Base-by-base conservation (phyloP, 306 rosid species). In the Hylodesmum podocarpum region DNA sequence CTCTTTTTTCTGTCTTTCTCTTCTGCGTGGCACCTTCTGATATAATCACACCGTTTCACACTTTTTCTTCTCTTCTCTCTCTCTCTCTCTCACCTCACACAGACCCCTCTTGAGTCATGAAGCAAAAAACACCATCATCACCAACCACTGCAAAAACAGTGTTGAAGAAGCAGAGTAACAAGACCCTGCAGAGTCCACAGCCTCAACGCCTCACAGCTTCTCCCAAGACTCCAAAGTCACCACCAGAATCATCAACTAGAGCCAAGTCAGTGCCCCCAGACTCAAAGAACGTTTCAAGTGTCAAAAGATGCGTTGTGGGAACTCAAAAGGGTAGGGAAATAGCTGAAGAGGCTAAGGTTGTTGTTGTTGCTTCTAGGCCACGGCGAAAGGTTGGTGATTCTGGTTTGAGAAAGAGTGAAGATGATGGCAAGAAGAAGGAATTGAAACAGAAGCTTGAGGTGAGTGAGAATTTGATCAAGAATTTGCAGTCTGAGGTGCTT, bases 401-500 rank as follows among this genome's bases (percentile, higher is more conserved):
- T 10, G 72, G 81, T 49, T 50, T 68, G 33, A 82, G 55, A 47
- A 81, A 77, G 74, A 75, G 46, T 84, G 89, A 81, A 51, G 91
- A 88, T 25, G 88, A 34, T 36, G 47, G 36, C 4, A 73, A 73
- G 62, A 59, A 75, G 16, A 78, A 78, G 51, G 90, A 80, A 55
- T 82, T 85, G 81, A 53, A 66, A 74, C 86, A 84, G 33, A 90
- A 87, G 73, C 80, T 87, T 46, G 82, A 82, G 18, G 19, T 75
- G 72, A 84, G 88, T 28, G 92, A 91, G 75, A 78, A 51, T 78
- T 84, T 90, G 92, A 84, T 88, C 44, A 78, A 73, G 80, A 72
- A 43, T 82, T 86, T 91, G 85, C 83, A 86, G 82, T 80, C 85
- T 75, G 89, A 90, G 70, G 82, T 94, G 67, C 57, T 72, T 44